Percentiles rank a stretch among this genome's conserved stretches.
Evolutionary conservation across 1,284 basidiomycete genomes (phyloP).

Genomic region (Veloboletus limbatus): DNA sequence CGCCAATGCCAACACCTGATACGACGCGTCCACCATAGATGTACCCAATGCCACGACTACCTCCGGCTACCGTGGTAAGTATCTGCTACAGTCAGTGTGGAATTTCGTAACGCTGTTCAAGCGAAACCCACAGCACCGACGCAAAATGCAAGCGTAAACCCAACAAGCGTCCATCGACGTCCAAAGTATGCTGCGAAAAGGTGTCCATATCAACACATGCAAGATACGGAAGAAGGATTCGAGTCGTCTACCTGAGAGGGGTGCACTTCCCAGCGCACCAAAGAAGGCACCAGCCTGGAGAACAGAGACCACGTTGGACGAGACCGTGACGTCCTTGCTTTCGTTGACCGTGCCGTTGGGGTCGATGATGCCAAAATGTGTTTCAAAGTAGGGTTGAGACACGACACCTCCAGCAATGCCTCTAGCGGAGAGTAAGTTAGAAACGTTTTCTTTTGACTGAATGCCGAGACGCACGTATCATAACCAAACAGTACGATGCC

Average conservation of each 20-base stretch:
- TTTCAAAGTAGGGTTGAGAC: slow-evolving; percentile 56
- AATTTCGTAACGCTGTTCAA: not conserved
- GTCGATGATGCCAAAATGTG: slow-evolving; percentile 56
- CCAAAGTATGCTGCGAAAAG: slow-evolving; percentile 48
- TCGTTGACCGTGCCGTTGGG: slow-evolving; percentile 38
- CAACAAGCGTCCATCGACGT: slow-evolving; percentile 53
- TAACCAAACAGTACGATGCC: slow-evolving; percentile 80
- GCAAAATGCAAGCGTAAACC: slow-evolving; percentile 59
- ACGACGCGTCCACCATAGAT: slow-evolving; percentile 79
- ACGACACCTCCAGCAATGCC: slow-evolving; percentile 68
- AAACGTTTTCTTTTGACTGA: slow-evolving; percentile 1
- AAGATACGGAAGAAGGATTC: not conserved
- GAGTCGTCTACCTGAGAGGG: slow-evolving; percentile 51
- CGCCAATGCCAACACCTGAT: slow-evolving; percentile 56
- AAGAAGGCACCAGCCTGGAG: slow-evolving; percentile 82
- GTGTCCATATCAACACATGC: not conserved
- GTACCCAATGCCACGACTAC: slow-evolving; percentile 52
- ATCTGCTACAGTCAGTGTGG: slow-evolving; percentile 32
- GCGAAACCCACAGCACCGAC: slow-evolving; percentile 57
- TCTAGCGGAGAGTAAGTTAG: slow-evolving; percentile 27
- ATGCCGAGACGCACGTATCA: slow-evolving; percentile 51
- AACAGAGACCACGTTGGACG: slow-evolving; percentile 69
- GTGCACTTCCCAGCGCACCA: slow-evolving; percentile 65
- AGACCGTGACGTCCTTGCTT: slow-evolving; percentile 45
- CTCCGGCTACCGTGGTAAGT: slow-evolving; percentile 61